Base-by-base conservation (phyloP, 306 rosid genomes). In the Trichosanthes cucumerina region DNA sequence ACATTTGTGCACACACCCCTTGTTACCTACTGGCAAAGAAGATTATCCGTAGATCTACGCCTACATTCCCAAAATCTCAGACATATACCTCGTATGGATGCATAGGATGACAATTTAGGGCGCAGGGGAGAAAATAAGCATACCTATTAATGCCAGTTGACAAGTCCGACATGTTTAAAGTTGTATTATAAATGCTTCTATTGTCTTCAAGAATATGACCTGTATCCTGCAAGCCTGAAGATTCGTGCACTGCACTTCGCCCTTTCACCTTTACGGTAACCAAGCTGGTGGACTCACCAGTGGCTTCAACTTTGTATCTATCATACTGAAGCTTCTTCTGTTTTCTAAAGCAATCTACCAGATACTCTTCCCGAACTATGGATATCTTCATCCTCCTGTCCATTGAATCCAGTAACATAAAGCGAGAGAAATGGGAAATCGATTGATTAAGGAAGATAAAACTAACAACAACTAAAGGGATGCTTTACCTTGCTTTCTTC, bases 241-340 rank as follows among this genome's bases (percentile, higher is more conserved):
- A 85, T 86, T 92, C 96, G 31, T 92, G 96, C 81, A 95, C 96
- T 39, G 98, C 91, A 88, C 99, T 91, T 23, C 77, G 85, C 58
- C 98, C 99, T 84, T 95, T 92, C 86, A 95, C 99, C 88, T 91
- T 95, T 79, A 95, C 86, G 41, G 99, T 95, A 82, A 89, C 90
- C 91, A 91, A 86, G 85, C 97, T 90, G 65, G 97, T 87, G 83
- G 93, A 36, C 87, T 88, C 91, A 31, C 91, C 88, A 79, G 79
- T 63, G 62, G 83, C 88, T 87, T 95, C 97, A 64, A 91, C 88
- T 82, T 88, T 95, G 89, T 95, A 95, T 41, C 53, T 70, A 84
- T 87, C 92, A 81, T 87, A 88, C 41, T 89, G 91, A 86, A 95
- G 97, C 88, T 86, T 92, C 87, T 87, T 92, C 84, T 85, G 83